phyloP scores from a whole-genome alignment of 768 basidiomycete species.

The Lepiota brunneoincarnata region DNA sequence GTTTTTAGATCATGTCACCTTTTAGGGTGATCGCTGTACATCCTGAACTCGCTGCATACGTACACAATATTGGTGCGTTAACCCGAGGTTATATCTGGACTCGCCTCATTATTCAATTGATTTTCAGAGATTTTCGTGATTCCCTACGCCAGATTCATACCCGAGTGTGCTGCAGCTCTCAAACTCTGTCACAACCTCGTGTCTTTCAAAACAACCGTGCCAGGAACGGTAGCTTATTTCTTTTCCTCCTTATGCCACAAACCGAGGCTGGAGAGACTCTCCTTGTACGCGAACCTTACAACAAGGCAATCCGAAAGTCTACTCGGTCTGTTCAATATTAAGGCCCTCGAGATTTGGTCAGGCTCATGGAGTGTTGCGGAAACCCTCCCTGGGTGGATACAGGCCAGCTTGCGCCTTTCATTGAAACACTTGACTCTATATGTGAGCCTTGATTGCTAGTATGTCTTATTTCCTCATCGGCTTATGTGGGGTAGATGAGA shows the following conservation, averaged over 20 bases:
- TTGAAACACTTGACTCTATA: conserved; percentile 44
- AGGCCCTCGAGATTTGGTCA: conserved; percentile 49
- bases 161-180: conserved; percentile 49
- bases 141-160: conserved; percentile 44
- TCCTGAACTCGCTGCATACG: conserved; percentile 14
- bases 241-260: conserved; percentile 45
- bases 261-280: conserved; percentile 41
- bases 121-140: conserved; percentile 11
- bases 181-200: conserved; percentile 47
- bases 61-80: conserved; percentile 15
- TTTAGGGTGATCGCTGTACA: conserved; percentile 57
- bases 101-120: background rate
- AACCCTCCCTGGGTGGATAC: conserved; percentile 58
- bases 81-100: background rate
- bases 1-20: conserved; percentile 46
- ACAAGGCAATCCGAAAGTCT: conserved; percentile 48
- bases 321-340: conserved; percentile 34
- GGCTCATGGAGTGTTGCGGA: conserved; percentile 63
- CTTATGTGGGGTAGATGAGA: conserved; percentile 41
- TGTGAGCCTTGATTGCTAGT: conserved; percentile 36
- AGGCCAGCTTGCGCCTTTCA: conserved; percentile 32
- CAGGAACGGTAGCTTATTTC: conserved; percentile 46
- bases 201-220: conserved; percentile 52
- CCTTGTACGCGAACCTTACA: conserved; percentile 51
- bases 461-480: background rate